These are phyloP conservation scores for Xylariaceae sp. DNA, from an alignment of 2,329 filamentous ascomycete genomes.

Conservation along the genomic window DNA sequence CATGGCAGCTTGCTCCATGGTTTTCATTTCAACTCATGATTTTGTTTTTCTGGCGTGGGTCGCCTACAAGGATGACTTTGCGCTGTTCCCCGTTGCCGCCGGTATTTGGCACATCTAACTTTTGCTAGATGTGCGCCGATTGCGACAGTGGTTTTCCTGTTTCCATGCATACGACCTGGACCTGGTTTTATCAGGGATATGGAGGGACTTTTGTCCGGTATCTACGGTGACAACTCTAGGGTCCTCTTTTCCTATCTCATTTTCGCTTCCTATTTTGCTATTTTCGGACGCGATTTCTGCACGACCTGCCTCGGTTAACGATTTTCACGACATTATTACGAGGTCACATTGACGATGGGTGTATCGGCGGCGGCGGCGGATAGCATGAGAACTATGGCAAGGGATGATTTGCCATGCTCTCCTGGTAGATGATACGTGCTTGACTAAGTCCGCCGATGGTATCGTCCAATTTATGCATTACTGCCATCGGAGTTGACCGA, in stretches of 20 bases:
- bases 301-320: neutral
- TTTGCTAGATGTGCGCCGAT: neutral
- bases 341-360: constrained; percentile 1
- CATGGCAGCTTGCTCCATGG: neutral
- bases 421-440: neutral
- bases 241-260: neutral
- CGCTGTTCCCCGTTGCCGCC: neutral
- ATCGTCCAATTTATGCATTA: constrained; percentile 1
- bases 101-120: neutral
- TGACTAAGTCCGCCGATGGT: neutral
- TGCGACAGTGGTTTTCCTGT: neutral
- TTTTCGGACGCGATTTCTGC: neutral
- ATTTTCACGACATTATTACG: constrained; percentile 4
- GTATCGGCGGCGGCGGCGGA: neutral
- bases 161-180: neutral
- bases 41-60: neutral
- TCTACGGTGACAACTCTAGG: neutral
- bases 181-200: neutral
- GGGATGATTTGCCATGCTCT: constrained; percentile 1
- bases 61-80: neutral
- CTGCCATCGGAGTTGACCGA: constrained; percentile 2
- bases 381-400: neutral
- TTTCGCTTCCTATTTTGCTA: neutral
- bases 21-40: neutral
- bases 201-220: neutral